Base-by-base conservation (phyloP, 2,329 filamentous ascomycete species). In the Trichoderma koningiopsis region DNA sequence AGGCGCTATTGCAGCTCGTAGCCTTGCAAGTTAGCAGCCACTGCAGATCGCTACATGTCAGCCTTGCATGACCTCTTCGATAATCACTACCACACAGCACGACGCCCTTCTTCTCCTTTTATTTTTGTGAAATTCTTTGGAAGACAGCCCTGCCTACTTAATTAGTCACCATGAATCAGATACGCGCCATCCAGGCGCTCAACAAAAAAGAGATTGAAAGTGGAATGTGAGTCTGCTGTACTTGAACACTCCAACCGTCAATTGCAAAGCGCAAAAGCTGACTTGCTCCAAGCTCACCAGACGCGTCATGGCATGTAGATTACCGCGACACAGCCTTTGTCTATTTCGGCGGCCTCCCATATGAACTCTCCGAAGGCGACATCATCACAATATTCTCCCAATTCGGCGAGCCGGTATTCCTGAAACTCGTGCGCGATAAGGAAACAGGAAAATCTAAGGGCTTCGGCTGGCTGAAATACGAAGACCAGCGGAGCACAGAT, bases 271-370 rank as follows among this genome's bases (percentile, higher is more conserved):
- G 37, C 55, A 52, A 53, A 53, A 27, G 60, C 79, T 78, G 72
- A 79, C 71, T 49, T 60, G 29, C 55, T 52, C 63, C 52, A 94
- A 43, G 93, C 74, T 86, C 91, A 2, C 91, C 94, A 53, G 90
- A 94, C 81, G 95, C 91, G 72, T 97, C 95, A 69, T 98, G 95
- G 95, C 95, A 98, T 79, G 91, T 91, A 79, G 96, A 99, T 83
- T 99, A 98, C 82, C 92, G 93, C 82, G 96, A 97, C 83, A 98
- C 96, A 2, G 96, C 96, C 70, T 99, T 95, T 80, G 84, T 99
- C 78, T 97, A 97, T 84, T 94, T 99, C 74, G 96, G 96, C 77
- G 95, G 95, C 33, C 87, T 99, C 14, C 93, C 94, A 4, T 97
- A 92, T 81, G 93, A 97, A 76, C 87, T 99, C 52, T 94, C 93